Evolutionary conservation across 2,329 filamentous ascomycete species (phyloP).

Genomic region (Aureobasidium sp.): DNA sequence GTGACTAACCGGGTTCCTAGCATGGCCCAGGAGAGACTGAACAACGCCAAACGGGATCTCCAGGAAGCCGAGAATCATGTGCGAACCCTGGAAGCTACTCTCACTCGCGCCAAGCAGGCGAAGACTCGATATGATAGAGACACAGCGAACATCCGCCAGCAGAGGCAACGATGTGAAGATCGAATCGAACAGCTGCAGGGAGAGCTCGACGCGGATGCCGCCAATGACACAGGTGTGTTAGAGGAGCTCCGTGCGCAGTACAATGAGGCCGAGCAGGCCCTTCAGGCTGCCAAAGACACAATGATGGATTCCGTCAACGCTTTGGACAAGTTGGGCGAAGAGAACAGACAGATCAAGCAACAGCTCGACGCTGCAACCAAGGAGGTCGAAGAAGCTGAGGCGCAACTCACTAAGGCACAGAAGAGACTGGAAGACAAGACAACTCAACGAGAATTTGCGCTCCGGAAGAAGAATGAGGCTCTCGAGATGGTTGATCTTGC

Average conservation of each 20-base stretch:
- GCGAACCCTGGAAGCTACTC: slow-evolving; percentile 40
- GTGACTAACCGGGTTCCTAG: background rate
- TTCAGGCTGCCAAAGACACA: slow-evolving; percentile 34
- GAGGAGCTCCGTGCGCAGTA: slow-evolving; percentile 43
- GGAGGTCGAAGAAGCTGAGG: slow-evolving; percentile 21
- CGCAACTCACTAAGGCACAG: slow-evolving; percentile 25
- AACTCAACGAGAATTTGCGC: slow-evolving; percentile 27
- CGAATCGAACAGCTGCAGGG: slow-evolving; percentile 59
- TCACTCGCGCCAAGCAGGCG: slow-evolving; percentile 43
- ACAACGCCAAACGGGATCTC: slow-evolving; percentile 38
- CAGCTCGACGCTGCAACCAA: slow-evolving; percentile 25
- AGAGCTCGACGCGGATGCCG: slow-evolving; percentile 45
- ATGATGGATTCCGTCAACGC: slow-evolving; percentile 42
- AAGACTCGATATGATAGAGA: slow-evolving; percentile 43
- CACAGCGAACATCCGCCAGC: slow-evolving; percentile 43
- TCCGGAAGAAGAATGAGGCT: slow-evolving; percentile 36
- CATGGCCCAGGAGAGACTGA: slow-evolving; percentile 35
- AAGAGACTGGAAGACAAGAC: slow-evolving; percentile 25
- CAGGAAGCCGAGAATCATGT: slow-evolving; percentile 44
- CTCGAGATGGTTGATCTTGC: slow-evolving; percentile 28
- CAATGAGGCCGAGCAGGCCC: slow-evolving; percentile 45
- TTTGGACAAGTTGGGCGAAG: slow-evolving; percentile 36
- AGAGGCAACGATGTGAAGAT: slow-evolving; percentile 53
- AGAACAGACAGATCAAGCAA: slow-evolving; percentile 24
- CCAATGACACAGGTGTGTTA: slow-evolving; percentile 46